Percentiles rank a stretch among this genome's conserved stretches.
Evolutionary conservation across 2,329 filamentous ascomycete species (phyloP).

Genomic region (Berkeleyomyces basicola): DNA sequence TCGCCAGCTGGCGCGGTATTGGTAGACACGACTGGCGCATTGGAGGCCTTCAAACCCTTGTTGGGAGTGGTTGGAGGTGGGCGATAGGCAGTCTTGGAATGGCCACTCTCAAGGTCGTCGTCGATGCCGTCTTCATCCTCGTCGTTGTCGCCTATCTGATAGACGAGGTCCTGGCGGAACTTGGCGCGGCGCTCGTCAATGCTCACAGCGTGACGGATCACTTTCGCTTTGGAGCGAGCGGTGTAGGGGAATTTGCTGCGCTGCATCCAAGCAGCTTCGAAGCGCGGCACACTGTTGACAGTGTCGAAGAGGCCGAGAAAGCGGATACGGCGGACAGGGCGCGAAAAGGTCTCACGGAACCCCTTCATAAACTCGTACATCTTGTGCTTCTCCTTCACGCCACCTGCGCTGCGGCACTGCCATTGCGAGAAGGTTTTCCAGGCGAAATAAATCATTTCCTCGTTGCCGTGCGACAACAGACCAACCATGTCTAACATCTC

Average conservation of each 20-base stretch:
- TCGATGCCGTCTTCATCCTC: slow-evolving; percentile 12
- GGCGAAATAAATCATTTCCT: slow-evolving; percentile 70
- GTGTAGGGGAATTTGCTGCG: slow-evolving; percentile 61
- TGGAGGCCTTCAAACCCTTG: background rate
- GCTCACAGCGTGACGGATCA: slow-evolving; percentile 52
- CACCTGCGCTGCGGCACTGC: slow-evolving; percentile 39
- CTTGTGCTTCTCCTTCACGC: slow-evolving; percentile 30
- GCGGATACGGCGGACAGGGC: slow-evolving; percentile 54
- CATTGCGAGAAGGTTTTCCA: slow-evolving; percentile 69
- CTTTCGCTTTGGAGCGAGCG: slow-evolving; percentile 37
- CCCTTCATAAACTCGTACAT: slow-evolving; percentile 62
- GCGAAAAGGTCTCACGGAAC: slow-evolving; percentile 66
- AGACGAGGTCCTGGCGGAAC: slow-evolving; percentile 54
- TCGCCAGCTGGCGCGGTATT: slow-evolving; percentile 8
- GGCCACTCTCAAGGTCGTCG: background rate
- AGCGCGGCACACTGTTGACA: slow-evolving; percentile 63
- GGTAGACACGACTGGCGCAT: background rate
- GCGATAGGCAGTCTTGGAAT: background rate
- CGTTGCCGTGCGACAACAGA: slow-evolving; percentile 63
- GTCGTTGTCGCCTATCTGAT: slow-evolving; percentile 24
- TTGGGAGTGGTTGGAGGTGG: background rate
- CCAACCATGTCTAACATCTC: slow-evolving; percentile 79
- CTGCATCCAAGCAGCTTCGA: slow-evolving; percentile 64
- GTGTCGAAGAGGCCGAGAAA: slow-evolving; percentile 73
- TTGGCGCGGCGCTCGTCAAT: slow-evolving; percentile 58